phyloP scores from a whole-genome alignment of 2,329 filamentous ascomycete species.

The Neurospora crassa region DNA sequence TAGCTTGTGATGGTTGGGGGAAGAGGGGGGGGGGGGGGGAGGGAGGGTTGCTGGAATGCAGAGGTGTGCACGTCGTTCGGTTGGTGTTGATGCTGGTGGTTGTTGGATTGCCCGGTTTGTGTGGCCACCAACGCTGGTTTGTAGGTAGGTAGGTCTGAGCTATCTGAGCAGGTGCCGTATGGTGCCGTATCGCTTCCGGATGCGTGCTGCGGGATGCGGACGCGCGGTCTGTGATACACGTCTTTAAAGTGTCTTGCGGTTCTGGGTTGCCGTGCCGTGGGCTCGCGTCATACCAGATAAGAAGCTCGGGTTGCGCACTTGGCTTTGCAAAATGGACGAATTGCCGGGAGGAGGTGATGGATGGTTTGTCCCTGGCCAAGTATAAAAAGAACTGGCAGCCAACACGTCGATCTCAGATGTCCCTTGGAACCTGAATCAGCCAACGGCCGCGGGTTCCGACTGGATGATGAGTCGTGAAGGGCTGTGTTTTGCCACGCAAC shows the following conservation, averaged over 20 bases:
- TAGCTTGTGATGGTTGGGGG: conserved; percentile 7
- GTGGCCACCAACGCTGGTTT: conserved; percentile 1
- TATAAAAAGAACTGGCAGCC: conserved; percentile 1
- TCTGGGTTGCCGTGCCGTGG: conserved; percentile 15
- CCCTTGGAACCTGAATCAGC: neutral
- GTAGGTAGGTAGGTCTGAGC: neutral
- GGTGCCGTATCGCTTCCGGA: conserved; percentile 7
- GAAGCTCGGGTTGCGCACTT: conserved; percentile 9
- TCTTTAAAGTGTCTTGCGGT: conserved; percentile 13
- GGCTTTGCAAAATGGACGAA: neutral
- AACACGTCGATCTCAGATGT: neutral
- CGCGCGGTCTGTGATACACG: conserved; percentile 7
- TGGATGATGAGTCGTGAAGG: neutral
- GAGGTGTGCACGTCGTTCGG: conserved; percentile 7
- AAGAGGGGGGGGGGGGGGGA: conserved; percentile 6
- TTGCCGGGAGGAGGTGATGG: neutral
- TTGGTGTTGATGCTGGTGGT: neutral
- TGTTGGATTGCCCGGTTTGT: conserved; percentile 1
- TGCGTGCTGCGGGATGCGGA: conserved; percentile 5
- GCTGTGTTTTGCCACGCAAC: neutral
- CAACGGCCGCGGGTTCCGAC: neutral
- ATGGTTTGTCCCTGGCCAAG: neutral
- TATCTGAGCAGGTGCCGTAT: conserved; percentile 3
- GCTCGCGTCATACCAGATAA: conserved; percentile 21
- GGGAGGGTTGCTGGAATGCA: neutral